Conservation (phyloP, 805 yeast species). For the Barnettozyma pratensis region DNA sequence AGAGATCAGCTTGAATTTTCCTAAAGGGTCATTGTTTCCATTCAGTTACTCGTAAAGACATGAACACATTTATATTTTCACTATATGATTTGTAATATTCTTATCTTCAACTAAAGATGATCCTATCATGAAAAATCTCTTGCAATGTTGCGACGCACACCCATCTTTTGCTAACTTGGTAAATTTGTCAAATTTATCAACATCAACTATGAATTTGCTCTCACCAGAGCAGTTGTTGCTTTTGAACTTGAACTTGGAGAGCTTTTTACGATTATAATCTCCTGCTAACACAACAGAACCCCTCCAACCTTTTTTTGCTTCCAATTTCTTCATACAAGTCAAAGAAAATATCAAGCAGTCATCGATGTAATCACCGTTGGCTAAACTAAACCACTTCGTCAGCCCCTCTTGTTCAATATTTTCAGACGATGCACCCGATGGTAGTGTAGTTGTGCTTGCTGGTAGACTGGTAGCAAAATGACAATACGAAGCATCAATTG, state of each 20-base stretch:
- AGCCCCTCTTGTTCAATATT: background rate
- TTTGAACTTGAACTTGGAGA: background rate
- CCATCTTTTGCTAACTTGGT: background rate
- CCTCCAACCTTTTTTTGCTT: conserved; percentile 5
- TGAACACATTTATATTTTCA: no score
- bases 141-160: no score
- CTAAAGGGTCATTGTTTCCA: no score
- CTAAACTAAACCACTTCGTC: no score
- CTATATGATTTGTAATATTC: no score
- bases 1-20: no score
- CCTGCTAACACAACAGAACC: conserved; percentile 3
- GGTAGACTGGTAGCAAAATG: no score
- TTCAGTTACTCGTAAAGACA: no score
- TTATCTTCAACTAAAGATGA: no score
- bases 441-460: no score
- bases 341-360: conserved; percentile 7
- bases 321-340: conserved; percentile 6
- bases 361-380: background rate
- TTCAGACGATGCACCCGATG: background rate
- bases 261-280: background rate
- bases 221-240: background rate
- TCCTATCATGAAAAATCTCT: no score
- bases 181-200: conserved; percentile 2
- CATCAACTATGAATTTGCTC: background rate
- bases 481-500: conserved; percentile 1